Evolutionary conservation across 2,329 filamentous ascomycete species (phyloP).

Genomic region (Paramyrothecium sp.): DNA sequence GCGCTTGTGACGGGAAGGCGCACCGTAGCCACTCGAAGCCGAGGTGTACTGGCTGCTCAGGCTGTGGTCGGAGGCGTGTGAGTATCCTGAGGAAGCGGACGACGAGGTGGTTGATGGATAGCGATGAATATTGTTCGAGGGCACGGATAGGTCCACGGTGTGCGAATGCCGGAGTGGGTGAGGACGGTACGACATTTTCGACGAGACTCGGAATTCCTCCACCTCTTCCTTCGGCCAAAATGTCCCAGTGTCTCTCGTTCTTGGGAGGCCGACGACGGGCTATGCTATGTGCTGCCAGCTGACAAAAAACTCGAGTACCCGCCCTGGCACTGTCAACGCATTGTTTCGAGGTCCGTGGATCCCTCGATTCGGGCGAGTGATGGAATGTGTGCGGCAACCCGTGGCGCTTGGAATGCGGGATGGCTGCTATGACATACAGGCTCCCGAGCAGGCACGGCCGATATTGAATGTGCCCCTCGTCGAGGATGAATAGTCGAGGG

Average conservation of each 20-base stretch:
- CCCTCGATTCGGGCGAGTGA: background rate
- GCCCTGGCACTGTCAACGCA: constrained; percentile 25
- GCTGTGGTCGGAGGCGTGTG: constrained; percentile 58
- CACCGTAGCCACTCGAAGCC: constrained; percentile 59
- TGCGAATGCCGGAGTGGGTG: constrained; percentile 59
- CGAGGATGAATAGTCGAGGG: background rate
- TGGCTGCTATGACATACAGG: background rate
- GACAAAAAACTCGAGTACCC: constrained; percentile 7
- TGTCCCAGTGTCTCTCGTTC: constrained; percentile 3
- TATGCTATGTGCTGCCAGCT: background rate
- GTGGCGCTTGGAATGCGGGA: constrained; percentile 11
- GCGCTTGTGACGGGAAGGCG: constrained; percentile 61
- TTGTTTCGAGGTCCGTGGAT: constrained; percentile 21
- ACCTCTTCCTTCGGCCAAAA: constrained; percentile 15
- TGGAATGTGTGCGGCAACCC: constrained; percentile 8
- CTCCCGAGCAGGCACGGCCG: background rate
- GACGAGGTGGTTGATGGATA: constrained; percentile 71
- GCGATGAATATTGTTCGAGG: constrained; percentile 46
- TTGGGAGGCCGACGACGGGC: background rate
- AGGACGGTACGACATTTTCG: constrained; percentile 54
- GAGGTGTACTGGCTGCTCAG: constrained; percentile 64
- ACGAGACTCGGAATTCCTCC: constrained; percentile 15
- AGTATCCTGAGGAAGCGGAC: constrained; percentile 68
- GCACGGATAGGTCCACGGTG: constrained; percentile 40
- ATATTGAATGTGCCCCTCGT: too few relatives aligned